Evolutionary conservation across 2,329 filamentous ascomycete genomes (phyloP).

Genomic region (Pseudogymnoascus sp.): DNA sequence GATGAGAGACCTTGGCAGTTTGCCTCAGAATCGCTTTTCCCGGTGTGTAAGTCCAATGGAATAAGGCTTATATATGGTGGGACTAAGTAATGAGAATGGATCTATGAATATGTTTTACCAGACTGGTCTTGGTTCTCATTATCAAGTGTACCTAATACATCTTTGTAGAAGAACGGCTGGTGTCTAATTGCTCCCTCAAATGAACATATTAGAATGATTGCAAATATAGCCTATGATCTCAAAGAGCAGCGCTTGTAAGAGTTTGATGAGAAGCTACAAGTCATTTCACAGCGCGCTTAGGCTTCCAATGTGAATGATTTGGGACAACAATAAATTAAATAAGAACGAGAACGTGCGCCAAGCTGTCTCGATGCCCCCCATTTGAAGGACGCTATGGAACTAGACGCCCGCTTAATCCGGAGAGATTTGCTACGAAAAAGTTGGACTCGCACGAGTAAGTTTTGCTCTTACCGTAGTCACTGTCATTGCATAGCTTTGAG

Average conservation of each 20-base stretch:
- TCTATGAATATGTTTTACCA: neutral
- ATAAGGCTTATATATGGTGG: neutral
- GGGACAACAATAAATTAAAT: conserved; percentile 19
- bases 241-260: conserved; percentile 23
- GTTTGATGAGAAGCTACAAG: conserved; percentile 20
- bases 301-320: conserved; percentile 11
- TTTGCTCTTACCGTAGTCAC: neutral
- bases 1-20: conserved; percentile 50
- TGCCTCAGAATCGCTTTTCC: conserved; percentile 29
- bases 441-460: neutral
- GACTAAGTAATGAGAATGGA: neutral
- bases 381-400: no score
- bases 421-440: no score
- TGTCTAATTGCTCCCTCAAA: conserved; percentile 13
- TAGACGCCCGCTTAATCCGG: no score
- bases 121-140: neutral
- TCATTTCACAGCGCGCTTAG: conserved; percentile 10
- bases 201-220: conserved; percentile 27
- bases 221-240: conserved; percentile 25
- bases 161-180: neutral
- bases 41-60: neutral
- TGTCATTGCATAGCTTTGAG: neutral
- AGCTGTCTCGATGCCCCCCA: conserved; percentile 20
- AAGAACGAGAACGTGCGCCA: conserved; percentile 25
- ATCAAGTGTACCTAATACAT: neutral